A percentile compares a stretch with the other conserved stretches of the same genome.
These are phyloP conservation scores for Blastobotrys chiropterorum DNA, from an alignment of 805 yeast genomes.

Conservation along the genomic window DNA sequence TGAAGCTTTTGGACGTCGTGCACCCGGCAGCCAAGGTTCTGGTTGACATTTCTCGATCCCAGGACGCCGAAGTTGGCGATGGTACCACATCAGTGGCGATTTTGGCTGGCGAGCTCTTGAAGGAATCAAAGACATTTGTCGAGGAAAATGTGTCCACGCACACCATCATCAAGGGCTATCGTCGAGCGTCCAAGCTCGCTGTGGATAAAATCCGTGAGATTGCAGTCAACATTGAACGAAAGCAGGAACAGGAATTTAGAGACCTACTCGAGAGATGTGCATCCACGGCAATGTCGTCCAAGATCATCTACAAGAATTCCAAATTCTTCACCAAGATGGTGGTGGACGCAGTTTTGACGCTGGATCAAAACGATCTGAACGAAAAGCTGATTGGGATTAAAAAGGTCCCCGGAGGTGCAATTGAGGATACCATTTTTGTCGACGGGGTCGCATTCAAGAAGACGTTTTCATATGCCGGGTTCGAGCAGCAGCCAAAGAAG, in stretches of 20 bases:
- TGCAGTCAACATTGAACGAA: constrained; percentile 59
- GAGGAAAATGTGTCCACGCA: constrained; percentile 96
- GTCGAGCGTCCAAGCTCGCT: constrained; percentile 75
- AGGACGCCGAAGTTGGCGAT: constrained; percentile 97
- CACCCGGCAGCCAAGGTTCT: constrained; percentile 97
- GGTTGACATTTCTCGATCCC: constrained; percentile 92
- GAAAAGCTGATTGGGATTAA: constrained; percentile 90
- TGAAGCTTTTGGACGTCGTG: constrained; percentile 85
- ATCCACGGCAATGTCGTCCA: constrained; percentile 94
- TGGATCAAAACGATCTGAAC: constrained; percentile 80
- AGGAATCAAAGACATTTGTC: constrained; percentile 82
- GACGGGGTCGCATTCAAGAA: constrained; percentile 97
- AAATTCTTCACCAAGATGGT: constrained; percentile 92
- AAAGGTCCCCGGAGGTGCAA: constrained; percentile 91
- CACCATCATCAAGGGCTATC: constrained; percentile 78
- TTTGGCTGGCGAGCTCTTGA: constrained; percentile 80
- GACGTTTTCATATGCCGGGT: constrained; percentile 96
- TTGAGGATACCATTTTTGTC: constrained; percentile 85
- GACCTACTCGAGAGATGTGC: constrained; percentile 86
- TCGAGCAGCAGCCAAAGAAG: constrained; percentile 94
- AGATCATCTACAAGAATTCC: constrained; percentile 80
- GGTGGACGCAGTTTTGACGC: constrained; percentile 85
- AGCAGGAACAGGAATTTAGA: constrained; percentile 55
- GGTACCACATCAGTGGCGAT: constrained; percentile 97
- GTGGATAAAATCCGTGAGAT: constrained; percentile 66